Percentiles rank a stretch among this genome's conserved stretches.
Conservation (phyloP, 2,329 filamentous ascomycete genomes). For the Alternaria conjuncta region DNA sequence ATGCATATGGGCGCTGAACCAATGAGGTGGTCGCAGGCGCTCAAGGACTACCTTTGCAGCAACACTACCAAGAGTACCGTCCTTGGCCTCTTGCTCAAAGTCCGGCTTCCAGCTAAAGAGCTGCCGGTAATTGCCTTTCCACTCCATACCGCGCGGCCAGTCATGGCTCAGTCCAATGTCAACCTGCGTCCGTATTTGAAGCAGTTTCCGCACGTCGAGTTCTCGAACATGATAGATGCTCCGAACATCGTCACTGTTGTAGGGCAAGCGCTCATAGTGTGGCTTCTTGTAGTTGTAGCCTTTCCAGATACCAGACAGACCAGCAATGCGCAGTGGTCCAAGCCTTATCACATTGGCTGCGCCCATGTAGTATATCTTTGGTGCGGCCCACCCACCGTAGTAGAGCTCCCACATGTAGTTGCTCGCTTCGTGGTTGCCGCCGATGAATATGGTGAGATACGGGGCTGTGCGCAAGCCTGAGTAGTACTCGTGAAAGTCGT, state of each 20-base stretch:
- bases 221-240: slow-evolving; percentile 91
- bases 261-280: slow-evolving; percentile 86
- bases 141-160: slow-evolving; percentile 87
- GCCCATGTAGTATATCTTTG: slow-evolving; percentile 96
- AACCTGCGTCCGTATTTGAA: slow-evolving; percentile 84
- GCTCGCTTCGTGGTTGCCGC: slow-evolving; percentile 93
- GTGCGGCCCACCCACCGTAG: slow-evolving; percentile 96
- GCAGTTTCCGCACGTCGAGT: slow-evolving; percentile 85
- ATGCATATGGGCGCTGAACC: slow-evolving; percentile 92
- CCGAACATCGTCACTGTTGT: slow-evolving; percentile 75
- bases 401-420: slow-evolving; percentile 90
- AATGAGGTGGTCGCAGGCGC: slow-evolving; percentile 79
- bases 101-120: slow-evolving; percentile 77
- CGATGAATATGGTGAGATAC: slow-evolving; percentile 89
- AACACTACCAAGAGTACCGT: slow-evolving; percentile 77
- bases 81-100: slow-evolving; percentile 76
- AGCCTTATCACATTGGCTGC: slow-evolving; percentile 87
- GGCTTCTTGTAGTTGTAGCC: slow-evolving; percentile 82
- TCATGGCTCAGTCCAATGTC: slow-evolving; percentile 94
- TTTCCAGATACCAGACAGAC: slow-evolving; percentile 94
- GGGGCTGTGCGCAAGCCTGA: slow-evolving; percentile 77
- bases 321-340: slow-evolving; percentile 85
- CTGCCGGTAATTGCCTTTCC: slow-evolving; percentile 70
- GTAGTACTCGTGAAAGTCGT: slow-evolving; percentile 96
- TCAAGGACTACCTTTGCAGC: slow-evolving; percentile 84